Evolutionary conservation across 176 grass and related monocot genomes (phyloP).

Genomic region (Carex scoparia): DNA sequence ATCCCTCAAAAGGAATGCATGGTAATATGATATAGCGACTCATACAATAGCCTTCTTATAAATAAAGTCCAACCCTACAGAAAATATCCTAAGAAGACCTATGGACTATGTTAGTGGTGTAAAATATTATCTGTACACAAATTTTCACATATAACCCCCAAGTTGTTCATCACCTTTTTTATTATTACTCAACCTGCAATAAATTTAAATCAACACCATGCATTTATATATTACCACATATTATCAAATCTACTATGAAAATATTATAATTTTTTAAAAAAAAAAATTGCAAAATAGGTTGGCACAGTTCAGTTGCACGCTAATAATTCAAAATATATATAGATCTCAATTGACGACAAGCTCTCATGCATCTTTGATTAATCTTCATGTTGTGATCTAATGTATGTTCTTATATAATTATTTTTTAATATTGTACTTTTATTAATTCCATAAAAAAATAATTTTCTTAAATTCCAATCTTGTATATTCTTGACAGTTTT

Average conservation of each 20-base stretch:
- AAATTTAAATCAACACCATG: too few relatives aligned
- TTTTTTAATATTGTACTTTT: background rate
- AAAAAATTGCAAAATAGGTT: too few relatives aligned
- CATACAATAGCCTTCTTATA: conserved; percentile 13
- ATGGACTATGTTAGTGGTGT: background rate
- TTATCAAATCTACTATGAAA: too few relatives aligned
- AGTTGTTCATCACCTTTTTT: background rate
- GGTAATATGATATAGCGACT: background rate
- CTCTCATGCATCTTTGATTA: too few relatives aligned
- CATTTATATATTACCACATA: too few relatives aligned
- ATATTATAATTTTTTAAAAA: too few relatives aligned
- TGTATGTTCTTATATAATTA: too few relatives aligned
- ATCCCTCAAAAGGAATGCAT: conserved; percentile 16
- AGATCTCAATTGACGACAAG: background rate
- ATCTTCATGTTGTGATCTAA: too few relatives aligned
- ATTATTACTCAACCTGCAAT: too few relatives aligned
- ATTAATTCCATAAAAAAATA: background rate
- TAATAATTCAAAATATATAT: background rate
- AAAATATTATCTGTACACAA: background rate
- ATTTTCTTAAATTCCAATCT: background rate
- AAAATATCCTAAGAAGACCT: conserved; percentile 27
- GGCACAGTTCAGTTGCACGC: too few relatives aligned
- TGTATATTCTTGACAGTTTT: background rate
- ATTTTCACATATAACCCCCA: conserved; percentile 7
- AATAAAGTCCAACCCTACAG: conserved; percentile 27